Evolutionary conservation across 164 flowering plant species (phyloP).

Genomic region (Protea cynaroides): DNA sequence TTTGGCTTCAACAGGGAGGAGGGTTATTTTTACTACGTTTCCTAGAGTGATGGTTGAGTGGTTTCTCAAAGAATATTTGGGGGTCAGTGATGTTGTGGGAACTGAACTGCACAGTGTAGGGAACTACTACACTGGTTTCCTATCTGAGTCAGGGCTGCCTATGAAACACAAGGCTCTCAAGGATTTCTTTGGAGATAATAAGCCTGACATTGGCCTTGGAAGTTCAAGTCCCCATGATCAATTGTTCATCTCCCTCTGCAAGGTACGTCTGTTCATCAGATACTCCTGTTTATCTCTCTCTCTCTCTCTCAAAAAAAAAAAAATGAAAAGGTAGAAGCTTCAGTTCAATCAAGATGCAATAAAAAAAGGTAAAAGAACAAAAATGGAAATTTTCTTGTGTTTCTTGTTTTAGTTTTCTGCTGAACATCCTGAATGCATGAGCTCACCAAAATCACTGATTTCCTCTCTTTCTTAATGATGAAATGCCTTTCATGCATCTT

Average conservation of each 20-base stretch:
- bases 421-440: too few relatives aligned
- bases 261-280: not conserved
- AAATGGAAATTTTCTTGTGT: not conserved
- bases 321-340: too few relatives aligned
- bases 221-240: not conserved
- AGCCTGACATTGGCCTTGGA: constrained; percentile 1
- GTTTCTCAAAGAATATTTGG: not conserved
- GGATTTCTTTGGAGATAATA: not conserved
- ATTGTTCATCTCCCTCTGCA: not conserved
- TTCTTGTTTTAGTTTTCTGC: too few relatives aligned
- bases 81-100: not conserved
- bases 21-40: not conserved
- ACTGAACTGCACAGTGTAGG: not conserved
- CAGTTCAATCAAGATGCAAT: not conserved
- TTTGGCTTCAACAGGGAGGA: not conserved
- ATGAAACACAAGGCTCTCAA: not conserved
- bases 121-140: not conserved
- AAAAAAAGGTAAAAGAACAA: too few relatives aligned
- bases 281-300: not conserved
- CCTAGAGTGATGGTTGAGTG: not conserved
- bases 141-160: not conserved
- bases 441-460: too few relatives aligned
- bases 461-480: too few relatives aligned
- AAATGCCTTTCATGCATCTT: too few relatives aligned
- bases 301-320: not conserved